Evolutionary conservation across 805 yeast genomes (phyloP), one percentile per base, ranked within the genome.

Genomic region (Soucietia sequanensis): DNA sequence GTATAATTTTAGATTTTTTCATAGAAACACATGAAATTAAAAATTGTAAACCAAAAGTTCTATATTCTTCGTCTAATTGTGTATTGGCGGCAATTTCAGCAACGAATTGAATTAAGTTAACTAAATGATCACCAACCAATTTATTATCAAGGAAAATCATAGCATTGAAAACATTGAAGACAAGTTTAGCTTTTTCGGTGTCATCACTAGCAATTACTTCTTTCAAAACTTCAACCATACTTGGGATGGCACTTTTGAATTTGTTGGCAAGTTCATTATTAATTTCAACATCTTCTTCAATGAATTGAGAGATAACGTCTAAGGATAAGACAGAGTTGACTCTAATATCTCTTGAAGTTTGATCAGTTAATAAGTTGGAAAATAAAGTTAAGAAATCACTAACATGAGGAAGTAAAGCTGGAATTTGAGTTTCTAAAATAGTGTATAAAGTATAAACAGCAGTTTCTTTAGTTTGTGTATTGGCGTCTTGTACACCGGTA

Each of bases 81-180:
- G 71, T 65, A 61, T 84, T 80, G 34, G 77, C 57, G 23, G 95
- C 78, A 41, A 90, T 78, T 60, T 87, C 87, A 48, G 82, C 65
- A 75, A 89, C 78, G 51, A 87, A 74, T 46, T 79, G 77, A 43
- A 89, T 67, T 50, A 93, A 74, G 33, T 73, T 79, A 31, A 80
- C 65, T 45, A 91, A 72, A 46, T 79, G 73, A 52, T 84, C 81
- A 50, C 96, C 95, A 21, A 89, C 72, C 43, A 91, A 70, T 52
- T 81, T 80, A 52, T 84, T 72, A 54, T 90, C 96, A 44, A 84
- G 68, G 53, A 82, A 69, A 34, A 88, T 68, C 54, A 93, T 73
- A 45, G 84, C 83, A 65, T 84, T 87, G 68, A 93, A 81, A 31
- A 87, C 84, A 57, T 84, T 88, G 70, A 90, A 93, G 25, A 90